These are phyloP conservation scores for Mortierella alpina DNA, from an alignment of 192 early-diverging fungal species.

Conservation along the genomic window DNA sequence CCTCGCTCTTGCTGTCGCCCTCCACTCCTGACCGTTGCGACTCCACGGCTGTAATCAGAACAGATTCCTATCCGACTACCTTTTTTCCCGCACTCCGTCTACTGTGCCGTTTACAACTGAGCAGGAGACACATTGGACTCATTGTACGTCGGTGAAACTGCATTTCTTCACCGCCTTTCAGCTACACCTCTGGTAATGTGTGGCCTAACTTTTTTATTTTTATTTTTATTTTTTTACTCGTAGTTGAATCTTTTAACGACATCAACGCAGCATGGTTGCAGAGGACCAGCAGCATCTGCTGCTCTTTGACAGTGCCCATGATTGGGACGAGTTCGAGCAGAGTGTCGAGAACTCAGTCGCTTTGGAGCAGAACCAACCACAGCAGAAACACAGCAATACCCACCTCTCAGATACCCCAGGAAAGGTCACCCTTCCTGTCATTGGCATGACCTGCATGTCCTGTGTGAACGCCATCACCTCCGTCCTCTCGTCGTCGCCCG, in stretches of 20 bases:
- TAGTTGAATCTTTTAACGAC: neutral
- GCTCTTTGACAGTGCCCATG: constrained; percentile 32
- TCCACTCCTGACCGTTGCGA: neutral
- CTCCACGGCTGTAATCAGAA: no score
- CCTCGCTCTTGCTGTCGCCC: neutral
- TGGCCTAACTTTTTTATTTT: neutral
- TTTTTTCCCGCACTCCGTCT: neutral
- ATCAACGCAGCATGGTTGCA: constrained; percentile 15
- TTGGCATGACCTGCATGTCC: constrained; percentile 85
- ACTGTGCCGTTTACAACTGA: no score
- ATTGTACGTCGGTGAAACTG: no score
- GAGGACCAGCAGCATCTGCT: constrained; percentile 42
- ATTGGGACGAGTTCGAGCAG: constrained; percentile 53
- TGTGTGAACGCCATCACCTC: constrained; percentile 80
- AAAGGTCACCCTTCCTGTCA: constrained; percentile 30
- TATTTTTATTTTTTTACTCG: neutral
- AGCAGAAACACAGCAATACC: neutral
- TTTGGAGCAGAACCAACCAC: constrained; percentile 16
- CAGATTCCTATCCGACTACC: neutral
- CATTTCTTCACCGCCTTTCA: neutral
- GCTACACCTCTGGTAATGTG: neutral
- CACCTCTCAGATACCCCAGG: constrained; percentile 5
- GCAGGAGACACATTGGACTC: no score
- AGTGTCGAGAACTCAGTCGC: constrained; percentile 30
- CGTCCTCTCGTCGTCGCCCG: constrained; percentile 39